phyloP scores from a whole-genome alignment of 2,329 filamentous ascomycete genomes.

The Neofusicoccum parvum region DNA sequence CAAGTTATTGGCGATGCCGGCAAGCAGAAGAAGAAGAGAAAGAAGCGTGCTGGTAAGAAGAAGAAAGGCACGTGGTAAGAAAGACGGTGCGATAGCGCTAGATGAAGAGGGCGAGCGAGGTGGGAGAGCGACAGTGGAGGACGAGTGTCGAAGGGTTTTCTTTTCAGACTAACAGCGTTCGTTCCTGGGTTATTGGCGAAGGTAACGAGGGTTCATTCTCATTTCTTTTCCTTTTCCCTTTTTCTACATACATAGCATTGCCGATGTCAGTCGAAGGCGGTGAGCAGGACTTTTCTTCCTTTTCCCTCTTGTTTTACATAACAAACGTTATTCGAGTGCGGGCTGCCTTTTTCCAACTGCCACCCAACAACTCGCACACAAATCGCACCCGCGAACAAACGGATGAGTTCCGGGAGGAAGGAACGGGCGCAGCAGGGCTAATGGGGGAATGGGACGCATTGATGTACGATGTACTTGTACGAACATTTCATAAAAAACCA shows the following conservation, averaged over 20 bases:
- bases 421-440: no score
- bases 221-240: neutral
- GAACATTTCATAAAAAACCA: no score
- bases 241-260: neutral
- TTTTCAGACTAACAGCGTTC: conserved; percentile 6
- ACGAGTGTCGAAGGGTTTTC: neutral
- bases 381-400: neutral
- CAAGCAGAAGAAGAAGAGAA: conserved; percentile 32
- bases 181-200: neutral
- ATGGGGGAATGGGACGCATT: no score
- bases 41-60: conserved; percentile 40
- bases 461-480: no score
- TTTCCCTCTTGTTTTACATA: neutral
- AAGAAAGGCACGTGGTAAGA: conserved; percentile 30
- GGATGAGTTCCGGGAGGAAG: no score
- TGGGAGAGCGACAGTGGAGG: neutral
- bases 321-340: neutral
- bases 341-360: neutral
- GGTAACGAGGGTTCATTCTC: neutral
- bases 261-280: neutral
- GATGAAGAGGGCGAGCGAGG: neutral
- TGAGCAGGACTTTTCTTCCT: neutral
- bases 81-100: neutral
- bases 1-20: conserved; percentile 24
- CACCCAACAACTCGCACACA: neutral